Conservation (phyloP, 768 basidiomycete species). For the Paxillus ammoniavirescens region DNA sequence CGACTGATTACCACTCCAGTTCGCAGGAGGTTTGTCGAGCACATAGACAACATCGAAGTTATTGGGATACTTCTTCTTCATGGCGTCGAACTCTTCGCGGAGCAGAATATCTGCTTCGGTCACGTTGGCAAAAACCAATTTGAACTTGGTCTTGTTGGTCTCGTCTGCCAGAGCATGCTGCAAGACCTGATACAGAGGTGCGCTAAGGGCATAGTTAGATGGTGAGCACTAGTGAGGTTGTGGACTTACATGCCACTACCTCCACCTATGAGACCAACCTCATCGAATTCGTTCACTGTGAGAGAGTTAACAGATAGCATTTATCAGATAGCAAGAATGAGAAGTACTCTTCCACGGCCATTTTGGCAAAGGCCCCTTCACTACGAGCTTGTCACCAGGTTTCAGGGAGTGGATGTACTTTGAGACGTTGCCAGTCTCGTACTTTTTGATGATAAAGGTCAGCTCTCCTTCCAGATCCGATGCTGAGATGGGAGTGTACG, state of each 20-base stretch:
- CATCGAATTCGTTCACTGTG: conserved; percentile 79
- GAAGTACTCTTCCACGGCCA: conserved; percentile 76
- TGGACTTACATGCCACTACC: conserved; percentile 83
- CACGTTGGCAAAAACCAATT: conserved; percentile 87
- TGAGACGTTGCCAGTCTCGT: conserved; percentile 80
- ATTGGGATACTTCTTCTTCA: conserved; percentile 66
- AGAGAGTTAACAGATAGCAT: conserved; percentile 1
- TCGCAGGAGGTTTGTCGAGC: conserved; percentile 68
- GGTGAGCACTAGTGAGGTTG: background rate
- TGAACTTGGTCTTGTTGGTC: conserved; percentile 91
- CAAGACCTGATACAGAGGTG: conserved; percentile 82
- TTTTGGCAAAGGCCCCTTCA: conserved; percentile 93
- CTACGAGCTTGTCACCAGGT: conserved; percentile 75
- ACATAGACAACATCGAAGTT: conserved; percentile 83
- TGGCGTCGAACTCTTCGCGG: conserved; percentile 68
- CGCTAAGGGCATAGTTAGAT: conserved; percentile 41
- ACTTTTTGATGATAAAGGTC: conserved; percentile 80
- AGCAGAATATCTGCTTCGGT: conserved; percentile 89
- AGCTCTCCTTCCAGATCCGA: conserved; percentile 75
- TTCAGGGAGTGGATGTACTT: conserved; percentile 79
- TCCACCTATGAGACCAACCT: conserved; percentile 88
- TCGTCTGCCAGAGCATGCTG: conserved; percentile 70
- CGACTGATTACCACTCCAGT: conserved; percentile 54
- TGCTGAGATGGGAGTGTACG: conserved; percentile 90
- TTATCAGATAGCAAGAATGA: background rate